phyloP scores from a whole-genome alignment of 108 stramenopile genomes.

The Fragilaria crotonensis region DNA sequence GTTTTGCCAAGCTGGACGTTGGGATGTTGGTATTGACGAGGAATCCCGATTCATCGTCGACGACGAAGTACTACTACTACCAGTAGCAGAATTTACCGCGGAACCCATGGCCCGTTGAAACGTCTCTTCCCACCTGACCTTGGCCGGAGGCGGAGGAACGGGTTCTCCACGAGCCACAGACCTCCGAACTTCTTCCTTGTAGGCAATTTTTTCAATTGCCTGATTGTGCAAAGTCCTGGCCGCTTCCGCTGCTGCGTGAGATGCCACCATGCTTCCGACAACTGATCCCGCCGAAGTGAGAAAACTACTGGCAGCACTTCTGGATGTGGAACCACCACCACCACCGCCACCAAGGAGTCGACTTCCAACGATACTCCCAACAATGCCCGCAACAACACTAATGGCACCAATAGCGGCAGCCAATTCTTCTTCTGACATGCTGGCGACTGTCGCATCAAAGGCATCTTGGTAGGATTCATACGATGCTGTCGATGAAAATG shows the following conservation, averaged over 20 bases:
- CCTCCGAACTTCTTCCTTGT: constrained; percentile 35
- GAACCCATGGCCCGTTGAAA: background rate
- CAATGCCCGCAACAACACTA: constrained; percentile 41
- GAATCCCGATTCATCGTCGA: background rate
- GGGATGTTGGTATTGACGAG: background rate
- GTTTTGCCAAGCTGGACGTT: background rate
- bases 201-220: constrained; percentile 41
- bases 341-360: constrained; percentile 12
- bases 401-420: constrained; percentile 50
- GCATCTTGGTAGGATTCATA: constrained; percentile 49
- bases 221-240: constrained; percentile 45
- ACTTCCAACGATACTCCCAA: constrained; percentile 47
- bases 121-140: background rate
- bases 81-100: background rate
- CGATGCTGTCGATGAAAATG: background rate
- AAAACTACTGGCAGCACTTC: too few species aligned
- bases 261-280: constrained; percentile 54
- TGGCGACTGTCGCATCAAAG: constrained; percentile 58
- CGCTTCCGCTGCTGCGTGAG: constrained; percentile 37
- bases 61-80: background rate
- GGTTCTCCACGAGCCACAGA: constrained; percentile 45
- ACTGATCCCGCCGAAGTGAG: constrained; percentile 38
- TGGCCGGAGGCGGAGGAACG: constrained; percentile 34
- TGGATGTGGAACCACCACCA: constrained; percentile 11
- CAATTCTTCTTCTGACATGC: constrained; percentile 62